phyloP scores from a whole-genome alignment of 2,329 filamentous ascomycete species.

The Sphaerostilbella broomeana region DNA sequence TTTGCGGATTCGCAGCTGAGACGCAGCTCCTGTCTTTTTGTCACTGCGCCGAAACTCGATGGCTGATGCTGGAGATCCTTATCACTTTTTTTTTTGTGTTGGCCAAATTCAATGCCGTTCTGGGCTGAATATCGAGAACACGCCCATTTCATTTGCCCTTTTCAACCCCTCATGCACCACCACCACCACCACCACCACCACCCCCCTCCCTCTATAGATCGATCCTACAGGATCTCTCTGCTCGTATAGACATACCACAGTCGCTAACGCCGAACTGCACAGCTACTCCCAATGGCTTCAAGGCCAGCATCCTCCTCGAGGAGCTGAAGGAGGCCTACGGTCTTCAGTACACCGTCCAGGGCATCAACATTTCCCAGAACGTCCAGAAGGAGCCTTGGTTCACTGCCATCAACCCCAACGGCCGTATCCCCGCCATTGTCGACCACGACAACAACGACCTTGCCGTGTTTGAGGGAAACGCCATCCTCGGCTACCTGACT shows the following conservation, averaged over 20 bases:
- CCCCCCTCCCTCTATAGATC: background rate
- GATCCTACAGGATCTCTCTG: constrained; percentile 1
- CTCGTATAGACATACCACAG: too few relatives aligned
- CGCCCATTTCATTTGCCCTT: too few relatives aligned
- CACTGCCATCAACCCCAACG: constrained; percentile 56
- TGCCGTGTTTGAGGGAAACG: constrained; percentile 65
- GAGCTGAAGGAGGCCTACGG: constrained; percentile 61
- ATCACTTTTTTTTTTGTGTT: too few relatives aligned
- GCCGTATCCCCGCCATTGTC: constrained; percentile 58
- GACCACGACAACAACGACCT: constrained; percentile 58
- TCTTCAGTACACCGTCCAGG: constrained; percentile 51
- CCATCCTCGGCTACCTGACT: constrained; percentile 67
- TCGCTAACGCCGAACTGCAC: too few relatives aligned
- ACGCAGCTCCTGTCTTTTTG: too few relatives aligned
- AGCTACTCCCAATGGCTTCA: constrained; percentile 49
- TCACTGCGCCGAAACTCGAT: too few relatives aligned
- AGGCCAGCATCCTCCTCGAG: constrained; percentile 56
- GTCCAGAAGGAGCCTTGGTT: constrained; percentile 64
- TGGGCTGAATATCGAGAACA: too few relatives aligned
- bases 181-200: too few relatives aligned
- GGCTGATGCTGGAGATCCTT: too few relatives aligned
- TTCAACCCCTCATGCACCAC: background rate
- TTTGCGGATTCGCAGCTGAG: too few relatives aligned
- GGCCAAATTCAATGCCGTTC: too few relatives aligned
- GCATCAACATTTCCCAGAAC: constrained; percentile 54